These are phyloP conservation scores for Pseudonitzschia multistriata DNA, from an alignment of 108 stramenopile genomes.

Conservation along the genomic window DNA sequence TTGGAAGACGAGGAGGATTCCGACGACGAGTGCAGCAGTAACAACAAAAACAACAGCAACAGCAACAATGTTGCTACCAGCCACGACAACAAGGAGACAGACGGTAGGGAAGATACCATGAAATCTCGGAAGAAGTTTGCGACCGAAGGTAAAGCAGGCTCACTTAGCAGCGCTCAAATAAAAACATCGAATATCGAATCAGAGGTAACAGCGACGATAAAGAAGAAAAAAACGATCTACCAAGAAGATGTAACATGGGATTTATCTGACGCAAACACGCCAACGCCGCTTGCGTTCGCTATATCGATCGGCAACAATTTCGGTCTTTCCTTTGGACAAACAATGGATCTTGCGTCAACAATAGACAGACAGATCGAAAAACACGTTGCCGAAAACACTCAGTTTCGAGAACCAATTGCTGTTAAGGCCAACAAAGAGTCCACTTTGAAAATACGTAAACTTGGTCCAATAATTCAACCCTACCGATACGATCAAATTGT, in stretches of 20 bases:
- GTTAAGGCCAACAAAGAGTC: slow-evolving; percentile 24
- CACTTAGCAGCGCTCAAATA: neutral
- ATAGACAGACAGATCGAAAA: slow-evolving; percentile 63
- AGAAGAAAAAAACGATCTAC: slow-evolving; percentile 33
- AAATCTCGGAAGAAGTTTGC: neutral
- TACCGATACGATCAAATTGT: slow-evolving; percentile 29
- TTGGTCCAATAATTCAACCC: slow-evolving; percentile 18
- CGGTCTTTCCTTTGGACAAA: slow-evolving; percentile 61
- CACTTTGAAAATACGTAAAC: slow-evolving; percentile 1
- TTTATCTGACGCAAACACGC: slow-evolving; percentile 53
- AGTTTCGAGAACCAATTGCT: slow-evolving; percentile 45
- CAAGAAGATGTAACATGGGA: slow-evolving; percentile 60
- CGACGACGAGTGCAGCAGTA: neutral
- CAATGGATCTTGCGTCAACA: slow-evolving; percentile 55
- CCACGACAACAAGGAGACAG: slow-evolving; percentile 20
- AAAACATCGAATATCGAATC: too few species aligned
- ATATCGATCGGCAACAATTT: slow-evolving; percentile 52
- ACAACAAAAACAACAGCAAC: neutral
- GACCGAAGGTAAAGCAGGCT: neutral
- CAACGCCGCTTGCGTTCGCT: slow-evolving; percentile 59
- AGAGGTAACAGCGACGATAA: slow-evolving; percentile 33
- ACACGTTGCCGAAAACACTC: slow-evolving; percentile 28
- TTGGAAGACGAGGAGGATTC: slow-evolving; percentile 29
- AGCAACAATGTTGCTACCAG: slow-evolving; percentile 13
- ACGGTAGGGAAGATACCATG: slow-evolving; percentile 4